Evolutionary conservation across 2,329 filamentous ascomycete genomes (phyloP), one percentile per base, ranked within the genome.

Genomic region (Aschersonia sp.): DNA sequence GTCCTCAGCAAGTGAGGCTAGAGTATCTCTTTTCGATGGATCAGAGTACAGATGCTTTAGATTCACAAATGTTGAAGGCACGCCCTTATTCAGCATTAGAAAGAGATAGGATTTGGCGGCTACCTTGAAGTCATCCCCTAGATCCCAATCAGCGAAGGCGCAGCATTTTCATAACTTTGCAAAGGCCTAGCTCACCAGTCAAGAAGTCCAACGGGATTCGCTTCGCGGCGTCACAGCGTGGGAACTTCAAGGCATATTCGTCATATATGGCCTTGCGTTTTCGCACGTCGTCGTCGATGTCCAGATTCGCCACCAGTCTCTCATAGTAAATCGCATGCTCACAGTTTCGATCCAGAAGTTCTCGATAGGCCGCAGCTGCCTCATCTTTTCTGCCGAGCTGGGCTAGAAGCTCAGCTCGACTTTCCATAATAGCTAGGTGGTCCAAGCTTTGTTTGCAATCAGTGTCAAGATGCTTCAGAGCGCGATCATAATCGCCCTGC

Each of bases 61-160:
- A 64, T 97, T 98, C 37, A 88, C 88, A 65, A 98, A 98, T 4
- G 90, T 89, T 2, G 92, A 98, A 1, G 92, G 90, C 4, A 97
- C 85, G 9, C 90, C 92, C 66, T 90, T 94, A 64, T 84, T 81
- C 48, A 98, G 73, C 84, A 94, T 94, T 32, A 83, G 74, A 45
- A 81, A 76, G 51, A 98, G 65, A 62, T 98, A 98, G 29, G 70
- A 66, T 60, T 88, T 82, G 6, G 84, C 89, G 30, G 86, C 82
- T 55, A 79, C 67, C 59, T 76, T 77, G 68, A 98, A 98, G 5
- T 82, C 80, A 42, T 94, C 81, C 5, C 87, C 83, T 81, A 56
- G 42, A 44, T 42, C 2, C n/a, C 12, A 41, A 48, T 63, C 41
- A 65, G 54, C 45, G 31, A 11, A 41, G 30, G 2, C 29, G 39